phyloP scores from a whole-genome alignment of 2,329 filamentous ascomycete genomes.

The Aspergillus tubingensis region DNA sequence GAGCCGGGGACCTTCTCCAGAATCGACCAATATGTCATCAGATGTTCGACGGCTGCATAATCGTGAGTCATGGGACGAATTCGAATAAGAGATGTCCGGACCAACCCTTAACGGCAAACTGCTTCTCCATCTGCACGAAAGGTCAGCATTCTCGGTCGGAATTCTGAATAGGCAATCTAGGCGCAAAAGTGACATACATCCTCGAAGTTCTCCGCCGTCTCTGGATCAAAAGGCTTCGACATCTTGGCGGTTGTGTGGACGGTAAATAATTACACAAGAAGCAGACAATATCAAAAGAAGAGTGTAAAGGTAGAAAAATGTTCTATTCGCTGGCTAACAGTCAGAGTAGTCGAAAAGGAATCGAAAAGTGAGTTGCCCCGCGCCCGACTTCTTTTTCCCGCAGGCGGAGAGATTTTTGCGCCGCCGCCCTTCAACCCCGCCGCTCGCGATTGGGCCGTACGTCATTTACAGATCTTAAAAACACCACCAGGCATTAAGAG shows the following conservation, averaged over 20 bases:
- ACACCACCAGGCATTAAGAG: too few relatives aligned
- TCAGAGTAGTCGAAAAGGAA: background rate
- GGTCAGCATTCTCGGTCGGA: slow-evolving; percentile 26
- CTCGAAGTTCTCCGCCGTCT: slow-evolving; percentile 69
- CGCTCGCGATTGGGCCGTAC: slow-evolving; percentile 9
- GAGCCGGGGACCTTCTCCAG: slow-evolving; percentile 89
- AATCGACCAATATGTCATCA: slow-evolving; percentile 95
- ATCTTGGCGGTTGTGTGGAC: slow-evolving; percentile 28
- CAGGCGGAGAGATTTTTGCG: slow-evolving; percentile 30
- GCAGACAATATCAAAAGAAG: slow-evolving; percentile 10
- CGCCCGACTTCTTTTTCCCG: slow-evolving; percentile 33
- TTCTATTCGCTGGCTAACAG: background rate
- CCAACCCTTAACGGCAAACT: slow-evolving; percentile 93
- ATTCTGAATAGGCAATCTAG: background rate
- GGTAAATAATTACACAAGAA: background rate
- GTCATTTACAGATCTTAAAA: slow-evolving; percentile 9
- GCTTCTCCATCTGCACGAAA: slow-evolving; percentile 82
- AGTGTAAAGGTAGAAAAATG: background rate
- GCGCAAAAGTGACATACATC: slow-evolving; percentile 54
- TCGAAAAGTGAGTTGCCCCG: slow-evolving; percentile 28
- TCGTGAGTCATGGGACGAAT: slow-evolving; percentile 13
- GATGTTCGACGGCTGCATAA: slow-evolving; percentile 75
- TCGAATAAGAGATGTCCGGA: background rate
- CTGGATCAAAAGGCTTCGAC: slow-evolving; percentile 53
- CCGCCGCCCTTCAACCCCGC: slow-evolving; percentile 16